These are phyloP conservation scores for Catenaria anguillulae DNA, from an alignment of 371 early-diverging fungal species.

Conservation along the genomic window DNA sequence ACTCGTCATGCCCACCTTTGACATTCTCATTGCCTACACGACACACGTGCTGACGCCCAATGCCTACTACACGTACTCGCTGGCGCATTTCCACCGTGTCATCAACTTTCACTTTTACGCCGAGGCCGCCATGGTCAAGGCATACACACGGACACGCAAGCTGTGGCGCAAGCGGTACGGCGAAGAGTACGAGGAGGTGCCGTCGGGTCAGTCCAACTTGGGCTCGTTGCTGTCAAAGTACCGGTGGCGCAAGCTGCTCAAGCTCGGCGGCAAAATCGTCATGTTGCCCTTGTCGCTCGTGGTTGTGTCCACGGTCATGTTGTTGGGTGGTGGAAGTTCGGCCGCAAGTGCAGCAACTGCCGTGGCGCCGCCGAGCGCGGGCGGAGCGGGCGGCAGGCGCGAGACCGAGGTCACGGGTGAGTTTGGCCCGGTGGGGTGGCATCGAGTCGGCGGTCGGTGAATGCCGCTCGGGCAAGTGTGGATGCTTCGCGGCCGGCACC, in stretches of 20 bases:
- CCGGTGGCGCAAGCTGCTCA: not conserved
- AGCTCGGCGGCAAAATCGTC: not conserved
- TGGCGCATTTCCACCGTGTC: constrained; percentile 3
- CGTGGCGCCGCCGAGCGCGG: not conserved
- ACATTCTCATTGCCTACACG: constrained; percentile 1
- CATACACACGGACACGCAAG: not conserved
- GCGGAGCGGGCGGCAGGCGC: not conserved
- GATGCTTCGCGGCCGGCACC: no score
- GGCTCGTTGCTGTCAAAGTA: not conserved
- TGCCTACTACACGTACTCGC: constrained; percentile 2
- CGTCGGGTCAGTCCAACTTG: not conserved
- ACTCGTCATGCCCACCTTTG: constrained; percentile 2
- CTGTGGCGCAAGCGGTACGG: not conserved
- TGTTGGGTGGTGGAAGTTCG: not conserved
- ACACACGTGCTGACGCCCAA: not conserved
- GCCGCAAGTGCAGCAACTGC: not conserved
- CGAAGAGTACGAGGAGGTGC: not conserved
- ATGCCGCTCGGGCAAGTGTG: no score
- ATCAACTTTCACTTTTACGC: constrained; percentile 5
- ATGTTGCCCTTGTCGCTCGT: constrained; percentile 1
- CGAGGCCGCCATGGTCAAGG: constrained; percentile 4
- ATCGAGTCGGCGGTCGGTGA: no score
- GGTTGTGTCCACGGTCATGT: not conserved
- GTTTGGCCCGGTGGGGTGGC: no score
- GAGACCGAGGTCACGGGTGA: not conserved